These are phyloP conservation scores for Mycosphaerella arachidis DNA, from an alignment of 2,329 filamentous ascomycete species.

Conservation along the genomic window DNA sequence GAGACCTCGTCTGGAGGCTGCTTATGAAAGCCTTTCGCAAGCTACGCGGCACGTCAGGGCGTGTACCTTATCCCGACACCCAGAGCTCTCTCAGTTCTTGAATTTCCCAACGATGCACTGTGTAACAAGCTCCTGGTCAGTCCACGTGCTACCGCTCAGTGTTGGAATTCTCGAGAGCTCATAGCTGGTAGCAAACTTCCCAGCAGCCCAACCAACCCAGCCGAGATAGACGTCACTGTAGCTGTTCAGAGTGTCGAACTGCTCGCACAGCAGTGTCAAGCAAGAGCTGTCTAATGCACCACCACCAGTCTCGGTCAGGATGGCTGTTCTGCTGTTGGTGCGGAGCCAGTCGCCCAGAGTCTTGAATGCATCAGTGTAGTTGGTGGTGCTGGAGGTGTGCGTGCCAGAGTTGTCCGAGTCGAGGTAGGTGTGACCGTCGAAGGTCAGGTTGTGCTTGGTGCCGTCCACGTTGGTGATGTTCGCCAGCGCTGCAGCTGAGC, in stretches of 20 bases:
- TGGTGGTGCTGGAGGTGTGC: constrained; percentile 31
- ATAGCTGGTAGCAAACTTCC: constrained; percentile 29
- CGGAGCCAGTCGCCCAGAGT: constrained; percentile 37
- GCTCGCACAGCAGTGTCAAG: constrained; percentile 32
- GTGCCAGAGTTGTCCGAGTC: constrained; percentile 40
- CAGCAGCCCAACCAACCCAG: constrained; percentile 34
- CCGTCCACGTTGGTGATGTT: constrained; percentile 31
- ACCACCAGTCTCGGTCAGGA: constrained; percentile 41
- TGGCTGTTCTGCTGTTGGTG: constrained; percentile 36
- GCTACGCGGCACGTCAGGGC: too few relatives aligned
- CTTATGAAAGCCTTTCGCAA: too few relatives aligned
- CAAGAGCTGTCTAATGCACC: constrained; percentile 35
- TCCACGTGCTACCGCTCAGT: constrained; percentile 20
- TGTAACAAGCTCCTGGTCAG: constrained; percentile 26
- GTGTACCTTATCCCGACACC: too few relatives aligned
- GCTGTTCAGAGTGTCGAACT: constrained; percentile 30
- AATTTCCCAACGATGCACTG: constrained; percentile 31
- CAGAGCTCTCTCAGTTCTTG: constrained; percentile 3
- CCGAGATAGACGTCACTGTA: constrained; percentile 32
- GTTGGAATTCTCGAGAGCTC: constrained; percentile 28
- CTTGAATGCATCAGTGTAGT: constrained; percentile 33
- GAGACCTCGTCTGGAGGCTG: too few relatives aligned
- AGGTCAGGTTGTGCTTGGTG: constrained; percentile 32
- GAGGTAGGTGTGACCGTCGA: constrained; percentile 42
- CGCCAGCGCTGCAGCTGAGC: constrained; percentile 27